Base-by-base conservation (phyloP, 1,284 basidiomycete genomes). In the Vanrija sp. region DNA sequence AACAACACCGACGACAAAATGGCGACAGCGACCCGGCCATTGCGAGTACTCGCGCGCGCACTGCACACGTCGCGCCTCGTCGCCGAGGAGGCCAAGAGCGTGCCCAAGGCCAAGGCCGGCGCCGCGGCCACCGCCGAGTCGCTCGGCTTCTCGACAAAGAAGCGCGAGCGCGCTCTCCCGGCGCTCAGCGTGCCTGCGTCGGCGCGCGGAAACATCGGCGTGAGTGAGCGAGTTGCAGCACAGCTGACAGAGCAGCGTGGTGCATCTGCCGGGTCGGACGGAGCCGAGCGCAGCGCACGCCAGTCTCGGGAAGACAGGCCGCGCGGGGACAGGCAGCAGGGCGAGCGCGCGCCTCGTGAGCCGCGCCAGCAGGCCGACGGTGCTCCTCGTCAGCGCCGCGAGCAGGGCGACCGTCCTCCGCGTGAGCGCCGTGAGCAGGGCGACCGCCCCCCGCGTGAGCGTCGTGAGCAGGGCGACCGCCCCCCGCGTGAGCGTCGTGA, bases 91-190 rank as follows among this genome's bases (percentile, higher is more conserved):
- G 27, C n/a, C 7, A 16, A 38, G 27, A 22, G 27, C 9, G 18
- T 4, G 9, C 37, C 31, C 45, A 35, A 23, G 14, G 31, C 31
- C n/a, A n/a, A n/a, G n/a, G 16, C 43, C 15, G 25, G n/a, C 45
- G 37, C 14, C 18, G n/a, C 16, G 47, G 10, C 31, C 12, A 42
- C 39, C 6, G 27, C 46, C 36, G 7, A 6, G 18, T n/a, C 38
- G 19, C 49, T 51, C 41, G 49, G 54, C 19, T 51, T 56, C 41
- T 36, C 42, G 27, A 22, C 18, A 46, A 16, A 37, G 25, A 39
- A 45, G 41, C 56, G 56, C 47, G 23, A 23, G 22, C 56, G 56
- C 23, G 22, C 22, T 6, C 52, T 58, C 12, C 56, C 56, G 5
- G 18, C 48, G 9, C 42, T 58, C 43, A 35, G 19, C 7, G 22